phyloP scores from a whole-genome alignment of 1,284 basidiomycete species.

The Trametes hirsuta region DNA sequence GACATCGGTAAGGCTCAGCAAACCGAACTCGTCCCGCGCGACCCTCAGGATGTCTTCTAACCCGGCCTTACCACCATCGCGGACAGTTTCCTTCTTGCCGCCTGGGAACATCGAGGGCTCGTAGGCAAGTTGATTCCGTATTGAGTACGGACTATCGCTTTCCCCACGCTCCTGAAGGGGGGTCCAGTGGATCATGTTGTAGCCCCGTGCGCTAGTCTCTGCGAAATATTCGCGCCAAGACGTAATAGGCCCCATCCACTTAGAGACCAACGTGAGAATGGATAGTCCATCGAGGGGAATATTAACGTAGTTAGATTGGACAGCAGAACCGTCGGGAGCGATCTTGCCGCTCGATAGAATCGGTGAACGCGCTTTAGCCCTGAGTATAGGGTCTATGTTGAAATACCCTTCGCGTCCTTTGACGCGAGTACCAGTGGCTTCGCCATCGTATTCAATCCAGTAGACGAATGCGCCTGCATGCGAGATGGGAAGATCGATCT shows the following conservation, averaged over 20 bases:
- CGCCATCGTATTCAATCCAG: constrained; percentile 88
- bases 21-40: constrained; percentile 83
- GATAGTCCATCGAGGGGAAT: constrained; percentile 85
- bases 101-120: constrained; percentile 73
- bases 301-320: constrained; percentile 56
- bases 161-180: constrained; percentile 89
- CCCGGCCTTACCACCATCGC: constrained; percentile 56
- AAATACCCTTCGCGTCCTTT: constrained; percentile 90
- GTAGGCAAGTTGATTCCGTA: constrained; percentile 83
- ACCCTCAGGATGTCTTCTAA: constrained; percentile 67
- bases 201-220: constrained; percentile 85
- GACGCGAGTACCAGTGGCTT: constrained; percentile 56
- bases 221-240: constrained; percentile 81
- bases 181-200: constrained; percentile 96
- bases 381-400: constrained; percentile 91
- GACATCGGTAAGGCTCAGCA: constrained; percentile 89
- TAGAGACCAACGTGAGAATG: constrained; percentile 88
- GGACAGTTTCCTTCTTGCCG: constrained; percentile 41
- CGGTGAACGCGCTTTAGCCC: constrained; percentile 67
- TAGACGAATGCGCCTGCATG: constrained; percentile 94
- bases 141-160: constrained; percentile 90
- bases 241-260: constrained; percentile 90
- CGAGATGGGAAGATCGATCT: constrained; percentile 91
- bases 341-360: constrained; percentile 65
- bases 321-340: constrained; percentile 53